phyloP scores from a whole-genome alignment of 768 basidiomycete species.

The Podaxis sp. region DNA sequence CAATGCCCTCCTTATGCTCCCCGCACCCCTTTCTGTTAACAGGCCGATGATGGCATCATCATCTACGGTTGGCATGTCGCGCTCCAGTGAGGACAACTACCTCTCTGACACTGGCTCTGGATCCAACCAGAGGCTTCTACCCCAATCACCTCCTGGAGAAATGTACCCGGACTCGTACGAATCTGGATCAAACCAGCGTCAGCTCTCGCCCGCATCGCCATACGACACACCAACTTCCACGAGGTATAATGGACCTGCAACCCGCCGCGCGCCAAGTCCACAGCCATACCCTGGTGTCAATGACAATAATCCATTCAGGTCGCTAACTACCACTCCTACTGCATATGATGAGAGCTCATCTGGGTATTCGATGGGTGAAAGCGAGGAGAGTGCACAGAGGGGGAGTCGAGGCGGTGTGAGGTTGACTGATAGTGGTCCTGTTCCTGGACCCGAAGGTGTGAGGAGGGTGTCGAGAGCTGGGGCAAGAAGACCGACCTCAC shows the following conservation, averaged over 20 bases:
- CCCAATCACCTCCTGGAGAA: slow-evolving; percentile 29
- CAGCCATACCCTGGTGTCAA: slow-evolving; percentile 31
- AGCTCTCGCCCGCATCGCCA: slow-evolving; percentile 25
- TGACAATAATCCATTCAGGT: slow-evolving; percentile 55
- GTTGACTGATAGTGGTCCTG: slow-evolving; percentile 79
- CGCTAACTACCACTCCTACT: slow-evolving; percentile 35
- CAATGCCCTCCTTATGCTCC: slow-evolving; percentile 67
- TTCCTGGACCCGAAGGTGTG: slow-evolving; percentile 74
- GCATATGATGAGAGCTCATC: slow-evolving; percentile 33
- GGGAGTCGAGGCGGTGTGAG: slow-evolving; percentile 60
- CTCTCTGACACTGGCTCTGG: slow-evolving; percentile 35
- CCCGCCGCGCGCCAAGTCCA: slow-evolving; percentile 21
- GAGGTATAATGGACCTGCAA: slow-evolving; percentile 15
- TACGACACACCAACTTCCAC: slow-evolving; percentile 18
- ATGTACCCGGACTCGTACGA: slow-evolving; percentile 36
- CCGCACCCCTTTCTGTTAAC: slow-evolving; percentile 65
- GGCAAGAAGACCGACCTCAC: slow-evolving; percentile 55
- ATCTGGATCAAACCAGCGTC: slow-evolving; percentile 25
- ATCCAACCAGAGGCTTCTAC: slow-evolving; percentile 40
- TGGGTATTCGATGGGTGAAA: slow-evolving; percentile 29
- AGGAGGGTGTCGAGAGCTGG: slow-evolving; percentile 68
- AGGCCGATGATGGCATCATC: slow-evolving; percentile 48
- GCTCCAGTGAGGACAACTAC: slow-evolving; percentile 47
- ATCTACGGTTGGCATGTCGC: slow-evolving; percentile 37
- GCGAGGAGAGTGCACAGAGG: slow-evolving; percentile 18